Conservation (phyloP, 768 basidiomycete genomes). For the Antrodiella citrinella region DNA sequence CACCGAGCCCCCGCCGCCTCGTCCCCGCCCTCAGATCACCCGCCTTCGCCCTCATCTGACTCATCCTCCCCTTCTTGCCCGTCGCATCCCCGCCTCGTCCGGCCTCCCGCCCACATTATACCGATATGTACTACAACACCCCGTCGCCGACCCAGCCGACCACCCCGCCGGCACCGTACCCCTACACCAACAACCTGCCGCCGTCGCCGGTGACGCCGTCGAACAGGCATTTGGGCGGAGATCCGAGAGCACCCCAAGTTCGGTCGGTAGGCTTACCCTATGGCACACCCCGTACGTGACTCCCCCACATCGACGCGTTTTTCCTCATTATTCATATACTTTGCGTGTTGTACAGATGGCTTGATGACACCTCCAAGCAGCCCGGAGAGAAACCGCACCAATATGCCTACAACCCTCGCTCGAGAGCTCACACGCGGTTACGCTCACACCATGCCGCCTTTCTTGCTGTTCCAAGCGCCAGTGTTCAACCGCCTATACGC, state of each 20-base stretch:
- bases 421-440: too few species aligned
- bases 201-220: background rate
- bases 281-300: background rate
- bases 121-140: background rate
- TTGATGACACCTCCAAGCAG: background rate
- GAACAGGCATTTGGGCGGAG: background rate
- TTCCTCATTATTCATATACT: background rate
- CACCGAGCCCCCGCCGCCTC: background rate
- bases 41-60: background rate
- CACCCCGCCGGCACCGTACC: background rate
- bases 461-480: background rate
- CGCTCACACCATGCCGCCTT: too few species aligned
- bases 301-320: too few species aligned
- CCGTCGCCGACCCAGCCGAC: background rate
- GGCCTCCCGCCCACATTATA: background rate
- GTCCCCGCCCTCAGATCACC: background rate
- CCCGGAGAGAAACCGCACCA: background rate
- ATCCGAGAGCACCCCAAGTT: background rate
- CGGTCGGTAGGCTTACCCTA: background rate
- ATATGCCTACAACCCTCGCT: background rate
- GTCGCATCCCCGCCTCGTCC: background rate
- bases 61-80: background rate
- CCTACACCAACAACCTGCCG: background rate
- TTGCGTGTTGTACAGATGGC: background rate
- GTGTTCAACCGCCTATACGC: background rate